Conservation (phyloP, 345 rosid genomes). For the Citrus hindsii region DNA sequence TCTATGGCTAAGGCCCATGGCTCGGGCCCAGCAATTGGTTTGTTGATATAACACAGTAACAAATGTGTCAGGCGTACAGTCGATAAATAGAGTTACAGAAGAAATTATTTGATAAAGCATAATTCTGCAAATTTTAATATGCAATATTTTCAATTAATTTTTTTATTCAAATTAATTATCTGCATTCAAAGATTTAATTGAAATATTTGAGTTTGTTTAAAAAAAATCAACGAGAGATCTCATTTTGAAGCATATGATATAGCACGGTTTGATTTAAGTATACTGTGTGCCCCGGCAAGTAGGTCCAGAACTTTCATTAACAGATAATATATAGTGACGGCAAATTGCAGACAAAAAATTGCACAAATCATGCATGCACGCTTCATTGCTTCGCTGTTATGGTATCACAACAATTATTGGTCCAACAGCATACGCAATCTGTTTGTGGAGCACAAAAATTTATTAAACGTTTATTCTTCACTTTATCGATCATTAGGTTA, state of each 20-base stretch:
- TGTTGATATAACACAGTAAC: too few species aligned
- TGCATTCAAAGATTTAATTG: neutral
- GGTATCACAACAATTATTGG: neutral
- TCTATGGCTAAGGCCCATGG: neutral
- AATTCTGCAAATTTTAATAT: too few species aligned
- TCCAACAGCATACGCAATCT: neutral
- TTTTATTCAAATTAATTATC: too few species aligned
- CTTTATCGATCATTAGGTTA: too few species aligned
- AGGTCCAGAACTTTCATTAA: neutral
- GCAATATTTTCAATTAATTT: neutral
- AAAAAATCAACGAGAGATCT: neutral
- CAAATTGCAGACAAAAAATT: neutral
- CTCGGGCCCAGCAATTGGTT: neutral
- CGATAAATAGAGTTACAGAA: too few species aligned
- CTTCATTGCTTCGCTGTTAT: neutral
- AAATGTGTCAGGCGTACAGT: too few species aligned
- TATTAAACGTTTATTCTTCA: too few species aligned
- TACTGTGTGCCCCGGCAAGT: neutral
- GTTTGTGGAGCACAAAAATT: too few species aligned
- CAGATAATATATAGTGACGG: neutral
- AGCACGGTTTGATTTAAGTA: neutral
- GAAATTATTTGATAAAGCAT: too few species aligned
- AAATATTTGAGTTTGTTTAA: neutral
- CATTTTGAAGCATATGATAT: neutral
- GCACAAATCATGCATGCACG: neutral